Conservation (phyloP, 805 yeast genomes). For the Yarrowia sp. region DNA sequence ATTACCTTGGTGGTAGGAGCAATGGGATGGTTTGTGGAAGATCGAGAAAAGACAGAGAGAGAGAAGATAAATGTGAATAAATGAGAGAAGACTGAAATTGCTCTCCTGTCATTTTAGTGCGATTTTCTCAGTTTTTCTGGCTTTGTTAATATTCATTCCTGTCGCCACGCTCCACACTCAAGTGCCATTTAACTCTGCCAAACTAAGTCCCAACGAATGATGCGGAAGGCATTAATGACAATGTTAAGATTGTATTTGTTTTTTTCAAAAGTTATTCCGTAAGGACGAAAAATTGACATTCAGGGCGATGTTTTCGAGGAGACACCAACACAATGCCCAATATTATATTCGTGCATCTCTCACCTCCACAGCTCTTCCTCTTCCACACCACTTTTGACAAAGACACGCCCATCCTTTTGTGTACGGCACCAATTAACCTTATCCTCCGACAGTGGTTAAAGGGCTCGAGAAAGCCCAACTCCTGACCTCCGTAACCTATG, state of each 20-base stretch:
- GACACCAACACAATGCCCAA: too few relatives aligned
- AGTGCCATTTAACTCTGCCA: not conserved
- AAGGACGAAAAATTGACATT: too few relatives aligned
- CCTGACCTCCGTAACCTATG: too few relatives aligned
- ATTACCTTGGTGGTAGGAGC: conserved; percentile 4
- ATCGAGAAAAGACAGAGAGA: not conserved
- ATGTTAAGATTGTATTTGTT: too few relatives aligned
- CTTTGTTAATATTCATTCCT: too few relatives aligned
- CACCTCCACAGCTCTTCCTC: too few relatives aligned
- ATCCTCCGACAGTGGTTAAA: not conserved
- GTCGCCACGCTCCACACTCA: too few relatives aligned
- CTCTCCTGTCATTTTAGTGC: too few relatives aligned
- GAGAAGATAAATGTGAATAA: not conserved
- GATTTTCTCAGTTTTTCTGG: not conserved
- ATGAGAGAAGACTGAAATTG: not conserved
- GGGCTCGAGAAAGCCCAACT: not conserved
- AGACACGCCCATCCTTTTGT: not conserved
- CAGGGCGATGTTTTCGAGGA: too few relatives aligned
- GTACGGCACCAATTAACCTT: conserved; percentile 2
- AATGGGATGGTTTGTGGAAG: not conserved
- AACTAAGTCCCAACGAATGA: not conserved
- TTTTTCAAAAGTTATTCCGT: too few relatives aligned
- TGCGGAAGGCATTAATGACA: not conserved
- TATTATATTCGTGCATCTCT: too few relatives aligned
- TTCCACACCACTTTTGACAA: too few relatives aligned